Evolutionary conservation across 2,329 filamentous ascomycete genomes (phyloP).

Genomic region (Xylaria sp.): DNA sequence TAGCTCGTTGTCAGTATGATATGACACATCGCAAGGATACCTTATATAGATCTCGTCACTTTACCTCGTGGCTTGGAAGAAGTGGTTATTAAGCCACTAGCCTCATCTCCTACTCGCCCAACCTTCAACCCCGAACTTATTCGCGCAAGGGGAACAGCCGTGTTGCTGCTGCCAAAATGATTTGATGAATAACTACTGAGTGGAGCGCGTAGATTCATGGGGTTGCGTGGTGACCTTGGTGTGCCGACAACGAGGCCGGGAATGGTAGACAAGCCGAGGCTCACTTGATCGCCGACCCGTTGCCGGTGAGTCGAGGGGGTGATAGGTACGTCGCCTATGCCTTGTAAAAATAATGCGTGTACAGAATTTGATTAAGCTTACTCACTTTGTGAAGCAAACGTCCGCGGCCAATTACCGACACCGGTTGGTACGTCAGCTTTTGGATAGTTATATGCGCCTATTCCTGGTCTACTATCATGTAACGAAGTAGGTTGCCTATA

Average conservation of each 20-base stretch:
- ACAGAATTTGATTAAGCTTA: background rate
- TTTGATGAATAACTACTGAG: conserved; percentile 35
- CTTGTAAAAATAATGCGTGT: background rate
- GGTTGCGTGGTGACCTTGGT: conserved; percentile 40
- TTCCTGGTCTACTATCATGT: conserved; percentile 25
- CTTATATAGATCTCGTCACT: background rate
- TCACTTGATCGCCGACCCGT: conserved; percentile 43
- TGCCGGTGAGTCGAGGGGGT: conserved; percentile 52
- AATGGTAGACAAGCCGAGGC: conserved; percentile 47
- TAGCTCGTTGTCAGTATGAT: conserved; percentile 26
- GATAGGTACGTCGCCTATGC: conserved; percentile 47
- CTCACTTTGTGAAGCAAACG: conserved; percentile 33
- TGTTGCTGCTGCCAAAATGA: conserved; percentile 34
- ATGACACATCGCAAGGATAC: background rate
- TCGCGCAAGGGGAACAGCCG: conserved; percentile 42
- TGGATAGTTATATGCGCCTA: conserved; percentile 20
- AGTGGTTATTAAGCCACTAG: conserved; percentile 33
- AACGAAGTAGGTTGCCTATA: conserved; percentile 27
- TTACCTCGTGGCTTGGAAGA: conserved; percentile 45
- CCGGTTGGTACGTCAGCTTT: conserved; percentile 29
- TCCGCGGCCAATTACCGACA: conserved; percentile 33
- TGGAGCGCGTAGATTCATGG: conserved; percentile 38
- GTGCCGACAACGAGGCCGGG: conserved; percentile 50
- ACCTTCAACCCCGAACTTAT: conserved; percentile 49
- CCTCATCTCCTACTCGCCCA: conserved; percentile 40